Percentiles rank a stretch among this genome's conserved stretches.
Evolutionary conservation across 306 rosid species (phyloP).

Genomic region (Quillaja saponaria): DNA sequence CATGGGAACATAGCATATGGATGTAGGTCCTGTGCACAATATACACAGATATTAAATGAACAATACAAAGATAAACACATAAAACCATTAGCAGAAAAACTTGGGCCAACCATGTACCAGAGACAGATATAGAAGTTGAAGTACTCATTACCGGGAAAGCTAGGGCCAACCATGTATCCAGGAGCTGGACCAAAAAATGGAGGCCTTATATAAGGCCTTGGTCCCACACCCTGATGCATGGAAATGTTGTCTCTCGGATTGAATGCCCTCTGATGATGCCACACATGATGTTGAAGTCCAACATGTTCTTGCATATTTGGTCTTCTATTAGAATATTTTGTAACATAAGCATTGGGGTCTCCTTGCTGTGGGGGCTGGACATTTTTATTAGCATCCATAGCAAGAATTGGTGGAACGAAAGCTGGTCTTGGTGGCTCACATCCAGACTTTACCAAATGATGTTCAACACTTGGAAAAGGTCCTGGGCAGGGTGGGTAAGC

Average conservation of each 20-base stretch:
- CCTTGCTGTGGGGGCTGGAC: conserved; percentile 57
- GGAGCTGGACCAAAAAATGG: conserved; percentile 69
- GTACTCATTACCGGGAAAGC: conserved; percentile 61
- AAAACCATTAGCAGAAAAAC: not conserved
- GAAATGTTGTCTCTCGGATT: conserved; percentile 62
- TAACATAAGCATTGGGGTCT: conserved; percentile 58
- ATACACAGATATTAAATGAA: conserved; percentile 21
- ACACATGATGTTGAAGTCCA: conserved; percentile 57
- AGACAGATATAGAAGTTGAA: conserved; percentile 15
- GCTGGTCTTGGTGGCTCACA: conserved; percentile 56
- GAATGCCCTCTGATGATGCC: conserved; percentile 77
- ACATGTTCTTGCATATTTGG: conserved; percentile 65
- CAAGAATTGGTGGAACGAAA: conserved; percentile 55
- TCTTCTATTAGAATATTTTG: conserved; percentile 61
- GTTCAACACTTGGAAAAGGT: conserved; percentile 61
- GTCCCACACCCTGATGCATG: conserved; percentile 68
- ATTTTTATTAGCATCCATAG: conserved; percentile 40
- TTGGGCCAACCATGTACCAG: not conserved
- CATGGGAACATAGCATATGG: conserved; percentile 67
- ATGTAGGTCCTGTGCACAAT: conserved; percentile 58
- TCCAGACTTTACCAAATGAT: conserved; percentile 57
- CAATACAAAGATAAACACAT: not conserved
- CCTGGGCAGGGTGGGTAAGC: conserved; percentile 62
- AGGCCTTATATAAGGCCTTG: conserved; percentile 72
- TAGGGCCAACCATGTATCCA: conserved; percentile 74